Conservation (phyloP, 169 alveolate species). For the Plasmodium billcollinsi region DNA sequence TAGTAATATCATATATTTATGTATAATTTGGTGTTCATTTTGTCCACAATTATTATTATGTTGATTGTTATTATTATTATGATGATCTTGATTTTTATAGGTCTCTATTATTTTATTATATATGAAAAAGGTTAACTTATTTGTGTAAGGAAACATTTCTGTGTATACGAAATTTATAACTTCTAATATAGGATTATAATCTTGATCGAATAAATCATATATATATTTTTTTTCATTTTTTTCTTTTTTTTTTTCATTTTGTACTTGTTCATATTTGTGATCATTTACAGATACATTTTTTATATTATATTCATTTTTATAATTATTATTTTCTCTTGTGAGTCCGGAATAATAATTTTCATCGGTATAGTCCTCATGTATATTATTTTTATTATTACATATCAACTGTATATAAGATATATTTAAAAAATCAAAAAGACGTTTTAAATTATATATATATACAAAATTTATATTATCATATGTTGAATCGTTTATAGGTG, state of each 20-base stretch:
- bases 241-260: background rate
- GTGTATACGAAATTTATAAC: constrained; percentile 36
- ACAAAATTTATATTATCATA: constrained; percentile 32
- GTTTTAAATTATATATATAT: constrained; percentile 49
- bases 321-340: background rate
- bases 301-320: constrained; percentile 2
- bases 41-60: too few relatives aligned
- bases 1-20: constrained; percentile 28
- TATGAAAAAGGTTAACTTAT: constrained; percentile 47
- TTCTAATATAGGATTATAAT: constrained; percentile 15
- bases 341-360: background rate
- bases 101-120: constrained; percentile 5
- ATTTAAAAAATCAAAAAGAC: constrained; percentile 40
- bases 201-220: constrained; percentile 28
- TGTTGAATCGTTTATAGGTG: constrained; percentile 38
- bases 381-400: constrained; percentile 6
- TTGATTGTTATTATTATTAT: background rate
- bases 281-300: background rate
- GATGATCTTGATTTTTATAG: too few relatives aligned
- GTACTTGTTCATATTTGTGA: background rate
- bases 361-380: background rate
- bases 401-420: constrained; percentile 39
- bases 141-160: constrained; percentile 18
- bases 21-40: background rate
- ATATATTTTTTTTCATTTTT: constrained; percentile 10